Evolutionary conservation across 768 basidiomycete genomes (phyloP).

Genomic region (Inosperma sp.): DNA sequence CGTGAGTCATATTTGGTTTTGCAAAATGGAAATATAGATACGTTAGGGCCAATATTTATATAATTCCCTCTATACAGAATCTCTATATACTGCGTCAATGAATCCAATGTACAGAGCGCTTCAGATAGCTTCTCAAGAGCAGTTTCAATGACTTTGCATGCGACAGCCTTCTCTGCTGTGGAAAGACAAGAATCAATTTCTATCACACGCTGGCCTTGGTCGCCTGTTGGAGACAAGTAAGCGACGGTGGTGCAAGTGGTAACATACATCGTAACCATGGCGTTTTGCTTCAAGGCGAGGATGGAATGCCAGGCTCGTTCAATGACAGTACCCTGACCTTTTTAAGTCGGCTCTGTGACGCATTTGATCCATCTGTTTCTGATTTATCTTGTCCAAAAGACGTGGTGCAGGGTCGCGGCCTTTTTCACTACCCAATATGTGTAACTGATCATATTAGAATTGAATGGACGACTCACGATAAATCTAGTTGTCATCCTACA

Average conservation of each 20-base stretch:
- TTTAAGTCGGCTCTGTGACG: neutral
- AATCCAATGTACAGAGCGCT: too few species aligned
- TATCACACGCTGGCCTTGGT: constrained; percentile 1
- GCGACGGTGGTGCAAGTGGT: neutral
- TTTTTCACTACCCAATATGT: constrained; percentile 2
- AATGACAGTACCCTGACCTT: neutral
- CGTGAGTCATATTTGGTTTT: too few species aligned
- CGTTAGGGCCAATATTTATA: too few species aligned
- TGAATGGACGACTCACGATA: neutral
- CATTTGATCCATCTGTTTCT: neutral
- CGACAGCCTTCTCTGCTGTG: neutral
- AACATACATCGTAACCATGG: neutral
- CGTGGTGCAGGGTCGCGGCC: neutral
- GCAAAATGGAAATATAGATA: too few species aligned
- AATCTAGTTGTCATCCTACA: neutral
- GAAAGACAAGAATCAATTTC: neutral
- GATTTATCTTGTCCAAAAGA: neutral
- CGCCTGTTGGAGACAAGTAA: too few species aligned
- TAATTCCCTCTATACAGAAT: too few species aligned
- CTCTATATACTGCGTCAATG: too few species aligned
- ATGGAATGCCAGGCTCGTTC: too few species aligned
- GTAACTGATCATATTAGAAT: constrained; percentile 1
- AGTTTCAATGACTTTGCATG: neutral
- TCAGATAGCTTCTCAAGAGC: neutral
- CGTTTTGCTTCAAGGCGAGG: too few species aligned